Conservation (phyloP, 495 filamentous ascomycete species). For the Xylaria venustula region DNA sequence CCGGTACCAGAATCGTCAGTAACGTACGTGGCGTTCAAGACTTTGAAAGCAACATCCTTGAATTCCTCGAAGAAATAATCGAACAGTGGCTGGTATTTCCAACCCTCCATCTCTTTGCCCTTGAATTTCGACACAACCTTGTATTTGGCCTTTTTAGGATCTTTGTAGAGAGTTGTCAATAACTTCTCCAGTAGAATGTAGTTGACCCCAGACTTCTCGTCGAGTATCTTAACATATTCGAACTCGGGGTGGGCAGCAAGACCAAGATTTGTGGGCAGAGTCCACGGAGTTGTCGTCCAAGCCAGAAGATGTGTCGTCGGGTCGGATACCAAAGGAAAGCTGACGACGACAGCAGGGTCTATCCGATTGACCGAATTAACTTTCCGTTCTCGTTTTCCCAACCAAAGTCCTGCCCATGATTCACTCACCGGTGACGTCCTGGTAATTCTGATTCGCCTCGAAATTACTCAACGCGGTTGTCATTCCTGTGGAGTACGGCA, state of each 20-base stretch:
- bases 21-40: conserved; percentile 86
- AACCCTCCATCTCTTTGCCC: conserved; percentile 86
- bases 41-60: conserved; percentile 81
- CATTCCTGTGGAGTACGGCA: conserved; percentile 92
- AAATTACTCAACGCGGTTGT: conserved; percentile 91
- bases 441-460: conserved; percentile 91
- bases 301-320: conserved; percentile 74
- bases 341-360: conserved; percentile 88
- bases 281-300: conserved; percentile 98
- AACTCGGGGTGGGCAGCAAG: conserved; percentile 85
- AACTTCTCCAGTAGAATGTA: conserved; percentile 88
- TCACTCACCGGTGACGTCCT: conserved; percentile 89
- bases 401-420: too few relatives aligned
- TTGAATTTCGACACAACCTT: conserved; percentile 79
- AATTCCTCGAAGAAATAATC: conserved; percentile 93
- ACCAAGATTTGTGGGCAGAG: conserved; percentile 78
- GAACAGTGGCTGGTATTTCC: conserved; percentile 90
- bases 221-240: conserved; percentile 90
- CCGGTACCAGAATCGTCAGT: conserved; percentile 91
- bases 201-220: conserved; percentile 76
- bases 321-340: conserved; percentile 74
- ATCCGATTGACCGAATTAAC: too few relatives aligned
- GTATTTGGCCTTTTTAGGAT: conserved; percentile 95
- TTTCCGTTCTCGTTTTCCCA: too few relatives aligned
- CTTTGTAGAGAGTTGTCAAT: conserved; percentile 86